phyloP scores from a whole-genome alignment of 371 early-diverging fungal species.

The Haplosporangium sp. region DNA sequence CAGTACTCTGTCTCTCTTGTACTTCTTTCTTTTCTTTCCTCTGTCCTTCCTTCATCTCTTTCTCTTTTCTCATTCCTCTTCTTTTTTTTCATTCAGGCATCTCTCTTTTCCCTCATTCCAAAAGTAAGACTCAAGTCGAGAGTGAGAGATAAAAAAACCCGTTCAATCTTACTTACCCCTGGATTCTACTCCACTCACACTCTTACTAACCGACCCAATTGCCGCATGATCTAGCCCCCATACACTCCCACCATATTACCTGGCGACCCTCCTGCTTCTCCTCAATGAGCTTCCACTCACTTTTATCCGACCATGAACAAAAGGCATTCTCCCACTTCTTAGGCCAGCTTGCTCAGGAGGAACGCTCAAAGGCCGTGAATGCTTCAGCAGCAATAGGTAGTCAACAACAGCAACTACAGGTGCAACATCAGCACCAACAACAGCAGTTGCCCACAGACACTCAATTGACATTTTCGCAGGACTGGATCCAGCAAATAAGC shows the following conservation, averaged over 20 bases:
- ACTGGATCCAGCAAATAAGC: slow-evolving; percentile 43
- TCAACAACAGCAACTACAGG: slow-evolving; percentile 4
- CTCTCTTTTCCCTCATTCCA: neutral
- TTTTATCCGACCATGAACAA: slow-evolving; percentile 53
- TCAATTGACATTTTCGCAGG: slow-evolving; percentile 22
- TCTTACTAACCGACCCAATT: too few species aligned
- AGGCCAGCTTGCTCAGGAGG: slow-evolving; percentile 45
- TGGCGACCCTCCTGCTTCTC: neutral
- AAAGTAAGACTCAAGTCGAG: too few species aligned
- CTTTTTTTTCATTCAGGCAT: neutral
- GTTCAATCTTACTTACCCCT: too few species aligned
- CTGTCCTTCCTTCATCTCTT: neutral
- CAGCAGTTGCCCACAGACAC: slow-evolving; percentile 3
- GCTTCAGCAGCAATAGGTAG: neutral
- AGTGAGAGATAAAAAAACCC: too few species aligned
- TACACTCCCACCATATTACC: neutral
- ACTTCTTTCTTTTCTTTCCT: neutral
- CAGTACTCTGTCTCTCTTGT: neutral
- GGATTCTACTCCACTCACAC: too few species aligned
- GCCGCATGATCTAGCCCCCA: too few species aligned
- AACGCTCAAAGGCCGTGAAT: slow-evolving; percentile 20
- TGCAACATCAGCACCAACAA: slow-evolving; percentile 15
- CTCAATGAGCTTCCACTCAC: slow-evolving; percentile 38
- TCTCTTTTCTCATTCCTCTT: neutral
- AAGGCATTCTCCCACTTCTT: slow-evolving; percentile 47